Conservation (phyloP, 192 early-diverging fungal species). For the Podila epigama region DNA sequence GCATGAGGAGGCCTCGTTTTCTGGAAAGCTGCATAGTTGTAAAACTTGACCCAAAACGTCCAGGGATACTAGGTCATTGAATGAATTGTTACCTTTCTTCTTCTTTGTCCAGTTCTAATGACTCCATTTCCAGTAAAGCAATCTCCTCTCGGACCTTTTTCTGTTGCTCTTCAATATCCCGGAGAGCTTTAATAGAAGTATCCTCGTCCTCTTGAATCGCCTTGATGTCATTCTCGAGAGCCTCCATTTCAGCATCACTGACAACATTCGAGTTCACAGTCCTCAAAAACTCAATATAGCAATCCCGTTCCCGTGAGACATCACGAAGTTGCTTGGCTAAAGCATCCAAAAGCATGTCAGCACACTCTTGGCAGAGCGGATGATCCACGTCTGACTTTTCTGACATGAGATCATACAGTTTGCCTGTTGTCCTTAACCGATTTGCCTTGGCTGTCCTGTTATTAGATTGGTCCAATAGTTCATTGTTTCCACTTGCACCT, state of each 20-base stretch:
- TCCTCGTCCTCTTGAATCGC: constrained; percentile 49
- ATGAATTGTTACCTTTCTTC: constrained; percentile 71
- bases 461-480: constrained; percentile 6
- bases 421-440: constrained; percentile 66
- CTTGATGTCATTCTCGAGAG: constrained; percentile 62
- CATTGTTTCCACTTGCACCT: neutral
- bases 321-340: constrained; percentile 77
- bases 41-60: no score
- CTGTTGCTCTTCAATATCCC: constrained; percentile 56
- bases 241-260: constrained; percentile 56
- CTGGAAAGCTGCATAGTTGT: no score
- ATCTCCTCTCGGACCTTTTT: constrained; percentile 56
- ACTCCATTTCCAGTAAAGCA: constrained; percentile 59
- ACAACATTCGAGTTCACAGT: constrained; percentile 62
- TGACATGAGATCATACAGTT: constrained; percentile 82
- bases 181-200: constrained; percentile 54
- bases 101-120: constrained; percentile 60
- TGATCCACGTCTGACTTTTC: constrained; percentile 77
- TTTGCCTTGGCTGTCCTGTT: constrained; percentile 48
- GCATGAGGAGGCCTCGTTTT: no score
- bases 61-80: neutral
- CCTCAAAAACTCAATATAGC: constrained; percentile 75
- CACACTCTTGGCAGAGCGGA: constrained; percentile 92
- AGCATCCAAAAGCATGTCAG: constrained; percentile 74
- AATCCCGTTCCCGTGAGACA: constrained; percentile 74